Base-by-base conservation (phyloP, 2,329 filamentous ascomycete species). In the Aspergillus piperis region DNA sequence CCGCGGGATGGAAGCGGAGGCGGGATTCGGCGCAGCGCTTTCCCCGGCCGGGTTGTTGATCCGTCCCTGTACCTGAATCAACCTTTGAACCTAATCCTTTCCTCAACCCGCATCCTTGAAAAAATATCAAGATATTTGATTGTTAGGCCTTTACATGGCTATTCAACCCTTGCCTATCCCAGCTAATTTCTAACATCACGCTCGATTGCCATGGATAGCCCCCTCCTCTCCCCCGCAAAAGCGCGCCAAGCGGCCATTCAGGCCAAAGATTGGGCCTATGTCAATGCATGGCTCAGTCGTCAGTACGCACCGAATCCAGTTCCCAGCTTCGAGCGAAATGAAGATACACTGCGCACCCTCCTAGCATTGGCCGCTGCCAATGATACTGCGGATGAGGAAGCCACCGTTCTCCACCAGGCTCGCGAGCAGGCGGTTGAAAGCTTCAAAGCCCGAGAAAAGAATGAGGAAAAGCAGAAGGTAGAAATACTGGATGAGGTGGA, bases 211-310 rank as follows among this genome's bases (percentile, higher is more conserved):
- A 73, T 76, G 65, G 73, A 75, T 57, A 73, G 69, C 57, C 73
- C 83, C 27, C 79, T 86, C 48, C 83, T 86, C 66, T 88, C 85
- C 2, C 85, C 85, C 5, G 84, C 84, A 6, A 87, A 87, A 73
- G 84, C 85, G 21, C 89, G 91, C 61, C 88, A 90, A 62, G 90
- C 91, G 66, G 90, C 90, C 63, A 90, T 90, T 11, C 88, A 90
- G 64, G 90, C 92, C 50, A 93, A 94, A 72, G 93, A 97, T 77
- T 98, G 94, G 94, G 88, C 88, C 58, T 92, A 90, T 66, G 85
- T 97, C 67, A 92, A 96, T 76, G 81, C 82, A 68, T 98, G 94
- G 93, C 86, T 97, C 10, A 81, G 83, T 49, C 83, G 85, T 61
- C 90, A 90, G 71, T 90, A 90, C 67, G 82, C 83, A 48, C 84